Conservation (phyloP, 192 early-diverging fungal species). For the Gigaspora rosea region DNA sequence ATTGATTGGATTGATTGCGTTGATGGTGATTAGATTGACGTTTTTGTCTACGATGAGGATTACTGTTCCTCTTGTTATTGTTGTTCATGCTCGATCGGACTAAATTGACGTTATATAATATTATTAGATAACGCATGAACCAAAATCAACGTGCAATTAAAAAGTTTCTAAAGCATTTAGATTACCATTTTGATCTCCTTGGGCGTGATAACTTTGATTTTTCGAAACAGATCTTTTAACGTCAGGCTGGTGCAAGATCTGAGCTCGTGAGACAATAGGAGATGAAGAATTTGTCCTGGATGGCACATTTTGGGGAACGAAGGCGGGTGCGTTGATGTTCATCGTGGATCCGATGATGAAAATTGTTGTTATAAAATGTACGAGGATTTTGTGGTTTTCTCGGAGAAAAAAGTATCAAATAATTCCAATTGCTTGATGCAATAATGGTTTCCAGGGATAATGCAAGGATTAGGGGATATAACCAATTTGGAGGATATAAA, state of each 20-base stretch:
- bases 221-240: background rate
- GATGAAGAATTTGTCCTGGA: constrained; percentile 2
- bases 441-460: constrained; percentile 30
- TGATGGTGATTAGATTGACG: constrained; percentile 2
- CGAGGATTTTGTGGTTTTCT: constrained; percentile 26
- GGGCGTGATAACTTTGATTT: background rate
- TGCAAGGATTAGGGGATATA: constrained; percentile 9
- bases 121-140: no score
- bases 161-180: background rate
- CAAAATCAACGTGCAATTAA: background rate
- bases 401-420: constrained; percentile 27
- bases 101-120: background rate
- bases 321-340: constrained; percentile 25
- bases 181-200: constrained; percentile 13
- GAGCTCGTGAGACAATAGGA: background rate
- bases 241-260: constrained; percentile 25
- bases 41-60: background rate
- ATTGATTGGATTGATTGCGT: background rate
- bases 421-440: constrained; percentile 32
- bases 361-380: background rate
- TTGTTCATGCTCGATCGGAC: background rate
- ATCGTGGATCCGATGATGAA: background rate
- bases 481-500: constrained; percentile 27
- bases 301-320: constrained; percentile 13
- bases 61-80: background rate